Evolutionary conservation across 2,329 filamentous ascomycete genomes (phyloP).

Genomic region (Aspergillus alliaceus): DNA sequence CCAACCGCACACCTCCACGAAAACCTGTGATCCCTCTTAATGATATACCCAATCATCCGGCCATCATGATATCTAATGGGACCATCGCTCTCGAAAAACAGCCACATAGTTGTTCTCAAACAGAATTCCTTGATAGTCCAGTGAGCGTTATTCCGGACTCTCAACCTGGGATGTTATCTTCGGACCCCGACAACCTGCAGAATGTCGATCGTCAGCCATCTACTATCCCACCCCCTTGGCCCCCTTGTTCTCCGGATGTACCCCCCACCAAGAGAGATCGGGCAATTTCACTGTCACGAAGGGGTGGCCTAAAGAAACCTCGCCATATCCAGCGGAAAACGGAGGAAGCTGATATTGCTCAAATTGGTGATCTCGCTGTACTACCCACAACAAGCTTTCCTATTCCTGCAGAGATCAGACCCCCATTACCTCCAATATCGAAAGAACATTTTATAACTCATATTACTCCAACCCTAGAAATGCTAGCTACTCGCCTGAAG

Average conservation of each 20-base stretch:
- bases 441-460: slow-evolving; percentile 50
- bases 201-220: not conserved
- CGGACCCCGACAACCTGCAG: slow-evolving; percentile 4
- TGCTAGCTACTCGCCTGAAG: slow-evolving; percentile 55
- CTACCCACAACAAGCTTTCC: slow-evolving; percentile 1
- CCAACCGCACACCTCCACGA: not conserved
- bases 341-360: not conserved
- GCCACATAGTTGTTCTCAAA: slow-evolving; percentile 1
- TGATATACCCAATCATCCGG: not conserved
- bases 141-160: slow-evolving; percentile 44
- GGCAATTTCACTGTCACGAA: too few relatives aligned
- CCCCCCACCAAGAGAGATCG: not conserved
- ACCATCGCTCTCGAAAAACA: not conserved
- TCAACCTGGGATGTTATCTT: slow-evolving; percentile 24
- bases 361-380: not conserved
- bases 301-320: not conserved
- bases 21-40: not conserved
- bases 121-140: slow-evolving; percentile 33
- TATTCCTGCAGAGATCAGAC: slow-evolving; percentile 48
- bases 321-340: not conserved
- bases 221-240: not conserved
- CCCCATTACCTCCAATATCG: slow-evolving; percentile 56
- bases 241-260: not conserved
- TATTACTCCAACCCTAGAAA: slow-evolving; percentile 56
- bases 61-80: not conserved